A percentile compares a stretch with the other conserved stretches of the same genome.
Evolutionary conservation across 164 flowering plant species (phyloP).

Genomic region (Amborella trichopoda): DNA sequence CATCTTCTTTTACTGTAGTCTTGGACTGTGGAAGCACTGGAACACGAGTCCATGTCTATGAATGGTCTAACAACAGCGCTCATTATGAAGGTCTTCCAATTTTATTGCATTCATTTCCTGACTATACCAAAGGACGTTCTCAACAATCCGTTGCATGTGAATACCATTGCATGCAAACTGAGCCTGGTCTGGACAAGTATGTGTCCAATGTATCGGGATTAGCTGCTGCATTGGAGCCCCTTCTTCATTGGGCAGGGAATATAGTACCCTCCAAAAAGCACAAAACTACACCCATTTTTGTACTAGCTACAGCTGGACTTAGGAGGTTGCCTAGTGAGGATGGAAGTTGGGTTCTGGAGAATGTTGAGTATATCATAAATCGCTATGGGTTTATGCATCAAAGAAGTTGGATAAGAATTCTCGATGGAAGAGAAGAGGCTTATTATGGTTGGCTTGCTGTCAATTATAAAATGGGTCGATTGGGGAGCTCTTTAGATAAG

Average conservation of each 20-base stretch:
- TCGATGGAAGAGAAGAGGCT: conserved; percentile 67
- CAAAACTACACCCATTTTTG: conserved; percentile 29
- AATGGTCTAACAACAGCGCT: conserved; percentile 23
- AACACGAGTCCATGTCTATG: conserved; percentile 46
- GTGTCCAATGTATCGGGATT: conserved; percentile 35
- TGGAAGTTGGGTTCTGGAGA: conserved; percentile 31
- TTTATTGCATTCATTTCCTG: conserved; percentile 39
- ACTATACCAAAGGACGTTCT: conserved; percentile 16
- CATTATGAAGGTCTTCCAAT: conserved; percentile 18
- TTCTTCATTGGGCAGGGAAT: conserved; percentile 42
- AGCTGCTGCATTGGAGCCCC: conserved; percentile 40
- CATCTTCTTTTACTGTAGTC: conserved; percentile 45
- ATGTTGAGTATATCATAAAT: conserved; percentile 37
- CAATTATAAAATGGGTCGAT: conserved; percentile 38
- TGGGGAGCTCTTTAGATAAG: conserved; percentile 16
- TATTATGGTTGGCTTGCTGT: conserved; percentile 69
- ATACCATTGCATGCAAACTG: conserved; percentile 66
- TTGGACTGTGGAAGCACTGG: conserved; percentile 82
- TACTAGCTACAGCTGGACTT: conserved; percentile 52
- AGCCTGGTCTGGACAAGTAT: conserved; percentile 59
- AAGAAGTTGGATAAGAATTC: conserved; percentile 41
- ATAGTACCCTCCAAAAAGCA: conserved; percentile 33
- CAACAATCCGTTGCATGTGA: conserved; percentile 21
- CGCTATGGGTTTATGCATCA: conserved; percentile 23
- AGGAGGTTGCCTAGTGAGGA: conserved; percentile 28